Conservation (phyloP, 148 eudicot genomes). For the Cornus controversa region DNA sequence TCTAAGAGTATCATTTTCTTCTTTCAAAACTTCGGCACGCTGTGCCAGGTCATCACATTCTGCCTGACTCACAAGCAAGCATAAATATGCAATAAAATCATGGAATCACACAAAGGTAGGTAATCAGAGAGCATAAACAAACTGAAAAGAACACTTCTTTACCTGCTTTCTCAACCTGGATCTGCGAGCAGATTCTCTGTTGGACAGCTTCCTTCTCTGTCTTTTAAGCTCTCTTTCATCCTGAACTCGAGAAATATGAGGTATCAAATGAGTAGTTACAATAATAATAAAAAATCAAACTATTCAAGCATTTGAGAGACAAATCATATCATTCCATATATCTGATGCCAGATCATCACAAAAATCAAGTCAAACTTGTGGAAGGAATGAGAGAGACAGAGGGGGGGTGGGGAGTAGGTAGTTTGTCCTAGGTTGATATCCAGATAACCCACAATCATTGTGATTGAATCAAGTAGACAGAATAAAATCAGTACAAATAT, state of each 20-base stretch:
- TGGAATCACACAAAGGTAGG: background rate
- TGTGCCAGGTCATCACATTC: slow-evolving; percentile 91
- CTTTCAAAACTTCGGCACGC: slow-evolving; percentile 76
- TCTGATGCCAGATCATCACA: background rate
- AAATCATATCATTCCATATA: background rate
- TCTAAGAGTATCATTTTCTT: slow-evolving; percentile 79
- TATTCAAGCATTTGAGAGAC: background rate
- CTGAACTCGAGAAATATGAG: slow-evolving; percentile 31
- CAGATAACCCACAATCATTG: background rate
- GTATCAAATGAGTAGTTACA: background rate
- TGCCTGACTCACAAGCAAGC: slow-evolving; percentile 44
- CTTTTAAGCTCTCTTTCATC: slow-evolving; percentile 93
- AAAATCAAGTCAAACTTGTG: background rate
- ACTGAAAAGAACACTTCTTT: slow-evolving; percentile 12
- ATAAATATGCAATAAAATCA: background rate
- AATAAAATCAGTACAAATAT: too few species aligned
- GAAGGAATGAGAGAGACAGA: background rate
- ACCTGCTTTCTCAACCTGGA: slow-evolving; percentile 96
- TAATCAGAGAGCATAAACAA: background rate
- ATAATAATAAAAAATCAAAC: background rate
- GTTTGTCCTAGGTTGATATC: background rate
- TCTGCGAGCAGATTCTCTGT: slow-evolving; percentile 92
- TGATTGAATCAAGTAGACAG: too few species aligned
- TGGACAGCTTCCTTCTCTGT: slow-evolving; percentile 90
- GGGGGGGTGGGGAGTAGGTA: background rate